A percentile compares a stretch with the other conserved stretches of the same genome.
Evolutionary conservation across 2,329 filamentous ascomycete genomes (phyloP).

Genomic region (Colletotrichum tropicicola): DNA sequence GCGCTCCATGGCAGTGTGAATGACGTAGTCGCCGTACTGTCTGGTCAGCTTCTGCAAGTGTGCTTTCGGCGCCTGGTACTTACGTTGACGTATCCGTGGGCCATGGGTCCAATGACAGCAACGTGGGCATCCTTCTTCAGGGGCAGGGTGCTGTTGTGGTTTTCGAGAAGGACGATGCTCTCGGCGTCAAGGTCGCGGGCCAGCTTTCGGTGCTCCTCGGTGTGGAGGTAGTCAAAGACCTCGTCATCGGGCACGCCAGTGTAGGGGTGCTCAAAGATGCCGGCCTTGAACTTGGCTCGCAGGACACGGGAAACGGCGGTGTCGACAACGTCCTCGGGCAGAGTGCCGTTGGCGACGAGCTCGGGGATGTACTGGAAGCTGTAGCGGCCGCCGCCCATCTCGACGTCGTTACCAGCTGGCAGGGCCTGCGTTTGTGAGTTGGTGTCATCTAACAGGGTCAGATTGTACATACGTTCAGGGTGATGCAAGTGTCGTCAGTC

Average conservation of each 20-base stretch:
- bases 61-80: constrained; percentile 35
- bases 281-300: constrained; percentile 73
- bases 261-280: constrained; percentile 77
- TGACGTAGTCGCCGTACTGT: constrained; percentile 78
- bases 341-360: constrained; percentile 67
- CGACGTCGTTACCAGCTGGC: constrained; percentile 75
- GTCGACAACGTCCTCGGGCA: constrained; percentile 69
- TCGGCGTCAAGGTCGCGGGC: constrained; percentile 72
- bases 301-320: constrained; percentile 72
- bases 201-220: constrained; percentile 63
- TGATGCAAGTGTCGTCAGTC: constrained; percentile 72
- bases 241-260: constrained; percentile 63
- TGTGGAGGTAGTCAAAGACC: constrained; percentile 69
- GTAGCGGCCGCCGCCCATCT: constrained; percentile 81
- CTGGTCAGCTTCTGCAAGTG: not conserved
- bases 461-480: constrained; percentile 54
- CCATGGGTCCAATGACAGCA: constrained; percentile 81
- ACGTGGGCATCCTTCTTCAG: constrained; percentile 72
- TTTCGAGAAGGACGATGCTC: constrained; percentile 69
- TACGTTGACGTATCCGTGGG: constrained; percentile 75
- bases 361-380: constrained; percentile 74
- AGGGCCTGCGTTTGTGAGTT: constrained; percentile 53
- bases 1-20: constrained; percentile 68
- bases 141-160: constrained; percentile 61
- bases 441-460: not conserved